Percentiles rank a stretch among this genome's conserved stretches.
Evolutionary conservation across 2,329 filamentous ascomycete species (phyloP).

Genomic region (Stemphylium vesicarium): DNA sequence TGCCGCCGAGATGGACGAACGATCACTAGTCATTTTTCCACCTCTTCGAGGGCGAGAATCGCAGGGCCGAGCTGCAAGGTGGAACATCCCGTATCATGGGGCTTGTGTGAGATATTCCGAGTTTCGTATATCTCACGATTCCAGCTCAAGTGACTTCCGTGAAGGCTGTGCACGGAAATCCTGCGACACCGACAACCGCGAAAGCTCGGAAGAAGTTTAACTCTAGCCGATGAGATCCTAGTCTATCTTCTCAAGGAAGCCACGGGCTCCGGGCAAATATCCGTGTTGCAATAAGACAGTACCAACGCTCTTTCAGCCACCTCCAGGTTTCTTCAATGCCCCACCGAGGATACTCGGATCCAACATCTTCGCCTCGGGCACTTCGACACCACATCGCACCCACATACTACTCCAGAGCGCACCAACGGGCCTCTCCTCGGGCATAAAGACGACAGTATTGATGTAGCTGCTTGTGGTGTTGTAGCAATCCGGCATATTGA

Average conservation of each 20-base stretch:
- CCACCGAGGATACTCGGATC: constrained; percentile 39
- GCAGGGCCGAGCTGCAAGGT: too few relatives aligned
- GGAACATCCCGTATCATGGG: too few relatives aligned
- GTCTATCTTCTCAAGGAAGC: not conserved
- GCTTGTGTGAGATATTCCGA: too few relatives aligned
- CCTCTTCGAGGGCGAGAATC: too few relatives aligned
- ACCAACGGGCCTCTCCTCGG: constrained; percentile 42
- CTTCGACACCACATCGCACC: constrained; percentile 42
- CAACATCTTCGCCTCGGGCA: constrained; percentile 36
- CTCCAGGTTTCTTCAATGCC: constrained; percentile 34
- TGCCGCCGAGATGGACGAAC: too few relatives aligned
- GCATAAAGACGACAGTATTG: constrained; percentile 47
- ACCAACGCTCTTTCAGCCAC: constrained; percentile 16
- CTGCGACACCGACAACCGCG: too few relatives aligned
- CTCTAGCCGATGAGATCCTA: not conserved
- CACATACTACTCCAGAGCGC: constrained; percentile 46
- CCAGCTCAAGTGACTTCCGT: too few relatives aligned
- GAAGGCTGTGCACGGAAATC: too few relatives aligned
- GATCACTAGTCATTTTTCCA: too few relatives aligned
- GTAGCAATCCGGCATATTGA: constrained; percentile 36
- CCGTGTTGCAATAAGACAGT: too few relatives aligned
- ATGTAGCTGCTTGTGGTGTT: constrained; percentile 39
- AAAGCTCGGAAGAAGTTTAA: not conserved
- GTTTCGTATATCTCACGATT: too few relatives aligned
- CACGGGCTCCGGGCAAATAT: not conserved